Base-by-base conservation (phyloP, 2,329 filamentous ascomycete genomes). In the Chaetomium olivaceum region DNA sequence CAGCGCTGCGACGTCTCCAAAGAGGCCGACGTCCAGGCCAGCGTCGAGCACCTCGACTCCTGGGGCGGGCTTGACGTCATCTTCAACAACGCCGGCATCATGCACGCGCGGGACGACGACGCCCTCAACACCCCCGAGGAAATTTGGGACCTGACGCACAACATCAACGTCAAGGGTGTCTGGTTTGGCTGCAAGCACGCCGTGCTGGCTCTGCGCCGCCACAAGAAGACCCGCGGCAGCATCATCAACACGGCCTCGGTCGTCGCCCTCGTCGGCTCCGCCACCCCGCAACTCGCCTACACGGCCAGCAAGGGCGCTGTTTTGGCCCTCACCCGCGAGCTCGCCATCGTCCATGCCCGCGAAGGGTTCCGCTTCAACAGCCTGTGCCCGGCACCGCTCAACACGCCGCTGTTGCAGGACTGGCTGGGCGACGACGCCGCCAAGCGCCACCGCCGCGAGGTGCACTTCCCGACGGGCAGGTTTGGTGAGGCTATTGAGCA, bases 11-110 rank as follows among this genome's bases (percentile, higher is more conserved):
- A 97, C 75, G 93, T 97, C 62, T 93, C 91, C 76, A 93, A 93
- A 74, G 93, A 97, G 77, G 78, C 85, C 67, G 86, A 95, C 64
- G 88, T 97, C 36, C 81, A 92, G 74, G 87, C 88, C 63, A 87
- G 91, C 76, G 83, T 97, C 61, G 89, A 91, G 71, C 80, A 85
- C 11, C 80, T 94, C 65, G 93, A 97, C 78, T 76, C 86, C 64
- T 96, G 91, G 91, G 93, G 93, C 74, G 93, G 93, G 54, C 80
- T 95, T 3, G 93, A 97, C 77, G 83, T 97, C 75, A 91, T 97
- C 73, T 97, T 97, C 88, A 97, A 97, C 87, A 97, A 97, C 77
- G 93, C 93, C 27, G 93, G 93, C 63, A 97, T 97, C 78, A 97
- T 97, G 93, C 93, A 97, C 80, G 89, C 87, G 57, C 83, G 90